Evolutionary conservation across 2,329 filamentous ascomycete genomes (phyloP), one percentile per base, ranked within the genome.

Genomic region (Pseudogymnoascus sp.): DNA sequence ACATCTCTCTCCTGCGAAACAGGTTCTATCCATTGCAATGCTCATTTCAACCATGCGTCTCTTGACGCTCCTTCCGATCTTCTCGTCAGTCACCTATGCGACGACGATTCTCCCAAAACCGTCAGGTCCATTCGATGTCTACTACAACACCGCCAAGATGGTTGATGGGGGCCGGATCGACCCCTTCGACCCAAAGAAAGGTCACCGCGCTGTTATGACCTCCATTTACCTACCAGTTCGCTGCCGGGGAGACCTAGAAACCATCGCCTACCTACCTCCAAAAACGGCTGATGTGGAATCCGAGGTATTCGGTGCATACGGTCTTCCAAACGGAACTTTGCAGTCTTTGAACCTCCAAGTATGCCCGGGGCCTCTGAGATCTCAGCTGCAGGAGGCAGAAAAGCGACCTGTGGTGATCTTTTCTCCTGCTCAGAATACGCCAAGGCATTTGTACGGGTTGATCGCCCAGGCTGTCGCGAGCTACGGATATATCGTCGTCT

Each of bases 401-500:
- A 45, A 27, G 12, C 42, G 65, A 59, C 72, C 74, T 5, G 15
- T 74, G 0, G 48, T 75, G 3, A 58, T 76, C 2, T 75, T 75
- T 60, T 74, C 73, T 1, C 70, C 72, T 0, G 74, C 66, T 8
- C 58, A 67, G 4, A 69, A 69, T 4, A 69, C 63, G 1, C 64
- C 71, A 3, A 67, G 73, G 10, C 67, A 72, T n/a, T 60, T 69
- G 9, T 74, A 75, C 64, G 71, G 62, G 37, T 63, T 64, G 5
- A 64, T 74, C 7, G 69, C 70, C 13, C 69, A 72, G 62, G 64
- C 68, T 29, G 61, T 75, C 2, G 69, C 74, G 8, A 75, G 73
- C 52, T 29, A 65, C 3, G 74, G 74, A 4, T 75, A 72, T 59
- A 66, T 67, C 2, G 71, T 75, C 9, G 64, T 75, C 3, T 70